phyloP scores from a whole-genome alignment of 192 early-diverging fungal species.

The Dispira parvispora region DNA sequence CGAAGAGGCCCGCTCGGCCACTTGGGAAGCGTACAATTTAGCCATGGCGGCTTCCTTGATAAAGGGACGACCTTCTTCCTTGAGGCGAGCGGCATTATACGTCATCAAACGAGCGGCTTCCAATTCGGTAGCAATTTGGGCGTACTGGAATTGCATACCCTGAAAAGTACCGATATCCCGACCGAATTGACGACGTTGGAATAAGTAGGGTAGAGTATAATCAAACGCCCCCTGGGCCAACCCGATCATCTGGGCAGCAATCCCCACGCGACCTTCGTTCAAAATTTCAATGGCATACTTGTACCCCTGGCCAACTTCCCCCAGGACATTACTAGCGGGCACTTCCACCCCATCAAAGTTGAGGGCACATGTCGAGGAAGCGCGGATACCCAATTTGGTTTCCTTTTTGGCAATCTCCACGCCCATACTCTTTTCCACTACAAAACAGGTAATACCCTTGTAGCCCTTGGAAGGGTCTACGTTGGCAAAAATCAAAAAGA shows the following conservation, averaged over 20 bases:
- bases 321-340: conserved; percentile 73
- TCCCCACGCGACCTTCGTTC: conserved; percentile 97
- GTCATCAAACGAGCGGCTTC: conserved; percentile 93
- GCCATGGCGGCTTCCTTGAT: conserved; percentile 98
- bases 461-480: conserved; percentile 85
- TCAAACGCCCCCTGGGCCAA: conserved; percentile 89
- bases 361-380: conserved; percentile 87
- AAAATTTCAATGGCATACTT: conserved; percentile 96
- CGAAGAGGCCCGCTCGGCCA: conserved; percentile 77
- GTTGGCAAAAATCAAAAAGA: conserved; percentile 97
- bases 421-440: conserved; percentile 85
- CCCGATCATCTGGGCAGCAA: conserved; percentile 97
- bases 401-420: conserved; percentile 92
- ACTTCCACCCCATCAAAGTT: conserved; percentile 85
- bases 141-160: conserved; percentile 65
- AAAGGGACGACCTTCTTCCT: conserved; percentile 82
- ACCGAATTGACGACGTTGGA: conserved; percentile 92
- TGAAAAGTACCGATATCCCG: conserved; percentile 74
- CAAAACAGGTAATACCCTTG: conserved; percentile 95
- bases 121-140: conserved; percentile 79
- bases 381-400: conserved; percentile 91
- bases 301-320: conserved; percentile 93
- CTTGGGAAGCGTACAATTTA: conserved; percentile 88
- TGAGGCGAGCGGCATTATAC: conserved; percentile 90
- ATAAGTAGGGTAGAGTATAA: conserved; percentile 71